phyloP scores from a whole-genome alignment of 257 asterid genomes.

The Rhazya stricta region DNA sequence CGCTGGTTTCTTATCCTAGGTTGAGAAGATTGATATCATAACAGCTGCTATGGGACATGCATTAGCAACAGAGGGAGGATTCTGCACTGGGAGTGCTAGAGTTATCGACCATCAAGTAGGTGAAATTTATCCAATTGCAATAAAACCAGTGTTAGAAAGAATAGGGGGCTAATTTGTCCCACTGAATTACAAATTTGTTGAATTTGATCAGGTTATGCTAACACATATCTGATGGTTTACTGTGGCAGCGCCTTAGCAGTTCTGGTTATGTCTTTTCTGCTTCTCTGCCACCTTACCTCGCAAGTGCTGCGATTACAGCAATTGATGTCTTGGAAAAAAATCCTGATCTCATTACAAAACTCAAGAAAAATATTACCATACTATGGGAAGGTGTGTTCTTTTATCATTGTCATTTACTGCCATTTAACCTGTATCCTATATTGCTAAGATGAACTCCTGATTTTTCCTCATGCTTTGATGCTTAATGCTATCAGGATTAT shows the following conservation, averaged over 20 bases:
- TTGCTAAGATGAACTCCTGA: neutral
- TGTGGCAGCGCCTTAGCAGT: slow-evolving; percentile 87
- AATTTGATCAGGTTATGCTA: neutral
- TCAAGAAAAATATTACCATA: slow-evolving; percentile 46
- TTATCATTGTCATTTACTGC: neutral
- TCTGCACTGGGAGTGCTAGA: slow-evolving; percentile 91
- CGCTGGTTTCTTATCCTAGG: slow-evolving; percentile 34
- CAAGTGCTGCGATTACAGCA: slow-evolving; percentile 90
- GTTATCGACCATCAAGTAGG: slow-evolving; percentile 92
- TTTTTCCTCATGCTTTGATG: neutral
- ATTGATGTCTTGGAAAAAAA: slow-evolving; percentile 69
- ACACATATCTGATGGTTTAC: slow-evolving; percentile 1
- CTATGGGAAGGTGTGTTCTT: slow-evolving; percentile 46
- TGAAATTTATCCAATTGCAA: slow-evolving; percentile 15
- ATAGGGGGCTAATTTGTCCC: neutral
- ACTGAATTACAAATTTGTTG: neutral
- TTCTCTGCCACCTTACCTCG: slow-evolving; percentile 91
- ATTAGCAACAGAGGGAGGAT: slow-evolving; percentile 96
- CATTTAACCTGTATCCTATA: neutral
- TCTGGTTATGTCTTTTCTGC: slow-evolving; percentile 95
- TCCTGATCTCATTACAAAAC: slow-evolving; percentile 57
- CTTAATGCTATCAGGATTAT: slow-evolving; percentile 43
- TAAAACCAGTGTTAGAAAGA: neutral
- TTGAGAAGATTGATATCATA: slow-evolving; percentile 83
- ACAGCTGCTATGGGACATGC: slow-evolving; percentile 98